These are phyloP conservation scores for Peronospora belbahrii DNA, from an alignment of 352 stramenopile genomes.

Conservation along the genomic window DNA sequence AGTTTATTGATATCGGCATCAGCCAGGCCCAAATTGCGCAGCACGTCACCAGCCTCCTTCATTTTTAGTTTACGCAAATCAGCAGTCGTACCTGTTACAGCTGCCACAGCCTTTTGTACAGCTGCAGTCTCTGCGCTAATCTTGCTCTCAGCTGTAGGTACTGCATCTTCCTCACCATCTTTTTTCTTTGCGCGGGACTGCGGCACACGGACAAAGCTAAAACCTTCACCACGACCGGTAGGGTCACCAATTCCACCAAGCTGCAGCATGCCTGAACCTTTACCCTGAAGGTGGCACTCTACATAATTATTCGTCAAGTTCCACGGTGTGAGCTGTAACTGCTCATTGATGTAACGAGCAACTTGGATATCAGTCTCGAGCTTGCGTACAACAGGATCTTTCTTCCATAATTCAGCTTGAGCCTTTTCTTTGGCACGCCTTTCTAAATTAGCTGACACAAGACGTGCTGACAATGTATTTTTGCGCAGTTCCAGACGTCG, in stretches of 20 bases:
- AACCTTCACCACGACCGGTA: conserved; percentile 73
- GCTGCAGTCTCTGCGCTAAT: conserved; percentile 47
- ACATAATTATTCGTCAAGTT: conserved; percentile 84
- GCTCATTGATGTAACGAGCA: conserved; percentile 71
- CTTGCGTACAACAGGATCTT: conserved; percentile 56
- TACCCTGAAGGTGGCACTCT: conserved; percentile 78
- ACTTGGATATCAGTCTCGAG: conserved; percentile 78
- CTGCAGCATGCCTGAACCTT: conserved; percentile 75
- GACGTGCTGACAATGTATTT: conserved; percentile 34
- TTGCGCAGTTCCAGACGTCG: conserved; percentile 69
- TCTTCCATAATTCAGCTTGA: conserved; percentile 65
- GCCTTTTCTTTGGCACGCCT: conserved; percentile 48
- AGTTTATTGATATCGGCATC: conserved; percentile 81
- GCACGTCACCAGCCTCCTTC: conserved; percentile 74
- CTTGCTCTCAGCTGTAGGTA: conserved; percentile 31
- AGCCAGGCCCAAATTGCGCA: conserved; percentile 68
- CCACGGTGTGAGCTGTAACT: conserved; percentile 76
- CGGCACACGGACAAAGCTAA: conserved; percentile 75
- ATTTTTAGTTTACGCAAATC: conserved; percentile 85
- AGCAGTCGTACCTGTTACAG: conserved; percentile 73
- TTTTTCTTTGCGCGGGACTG: conserved; percentile 78
- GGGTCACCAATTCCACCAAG: conserved; percentile 77
- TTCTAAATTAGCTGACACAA: conserved; percentile 50
- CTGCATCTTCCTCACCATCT: conserved; percentile 58
- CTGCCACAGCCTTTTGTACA: conserved; percentile 70